Evolutionary conservation across 805 yeast genomes (phyloP), one percentile per base, ranked within the genome.

Genomic region (Cyberlindnera suaveolens): DNA sequence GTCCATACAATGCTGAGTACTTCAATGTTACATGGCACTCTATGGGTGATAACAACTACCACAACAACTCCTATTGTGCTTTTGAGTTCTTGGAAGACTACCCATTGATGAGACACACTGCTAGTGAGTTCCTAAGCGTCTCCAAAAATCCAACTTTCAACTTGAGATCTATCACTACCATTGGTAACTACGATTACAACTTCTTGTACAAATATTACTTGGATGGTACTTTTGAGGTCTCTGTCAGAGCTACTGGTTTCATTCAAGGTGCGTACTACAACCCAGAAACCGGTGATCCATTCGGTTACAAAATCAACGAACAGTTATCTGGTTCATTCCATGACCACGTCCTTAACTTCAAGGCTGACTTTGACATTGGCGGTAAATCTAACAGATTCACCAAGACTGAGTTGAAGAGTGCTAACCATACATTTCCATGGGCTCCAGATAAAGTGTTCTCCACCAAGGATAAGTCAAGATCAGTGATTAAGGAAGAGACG

Each of bases 311-410:
- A 36, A 41, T 58, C 35, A 50, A 49, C 38, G 50, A 58, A 38
- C 49, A 51, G 5, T 33, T 58, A n/a, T 48, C 59, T 6, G 62
- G 61, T 31, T 58, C 62, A 17, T 57, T 58, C 58, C 62, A 57
- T 30, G 62, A 57, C 34, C 62, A 57, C 32, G 60, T 53, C 9
- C 16, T 57, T 13, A 57, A 52, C 45, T 53, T 41, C 49, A 58
- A 58, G 46, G 60, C 55, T 26, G 62, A 58, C 40, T 44, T 58
- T 13, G 62, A 58, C 38, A 52, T 58, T 45, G 62, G 45, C 39
- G 62, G 62, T n/a, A 41, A 48, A 14, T 40, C 47, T 27, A 58
- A 58, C 46, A 51, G 50, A 27, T 29, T 56, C 16, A 26, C 56
- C 2, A 40, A 44, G n/a, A 44, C 44, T 20, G 45, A 44, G 16